Evolutionary conservation across 2,329 filamentous ascomycete species (phyloP).

Genomic region (Fusarium veterinarium): DNA sequence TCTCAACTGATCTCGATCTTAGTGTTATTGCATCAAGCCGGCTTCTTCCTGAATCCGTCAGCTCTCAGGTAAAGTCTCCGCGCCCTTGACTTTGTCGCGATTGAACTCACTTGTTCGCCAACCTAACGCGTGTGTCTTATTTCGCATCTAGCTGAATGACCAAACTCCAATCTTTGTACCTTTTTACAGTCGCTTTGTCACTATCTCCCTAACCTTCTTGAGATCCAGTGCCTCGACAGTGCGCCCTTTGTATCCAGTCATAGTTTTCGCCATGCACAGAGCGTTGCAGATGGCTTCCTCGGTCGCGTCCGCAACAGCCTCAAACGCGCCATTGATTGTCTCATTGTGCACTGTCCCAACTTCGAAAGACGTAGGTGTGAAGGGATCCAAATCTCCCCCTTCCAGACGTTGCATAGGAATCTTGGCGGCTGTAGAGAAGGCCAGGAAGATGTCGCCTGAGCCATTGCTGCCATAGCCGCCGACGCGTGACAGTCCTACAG

Average conservation of each 20-base stretch:
- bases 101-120: too few relatives aligned
- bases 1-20: accelerated
- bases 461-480: constrained; percentile 71
- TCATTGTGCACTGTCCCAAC: constrained; percentile 61
- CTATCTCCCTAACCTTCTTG: constrained; percentile 58
- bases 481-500: constrained; percentile 69
- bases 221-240: constrained; percentile 63
- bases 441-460: constrained; percentile 75
- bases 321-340: constrained; percentile 70
- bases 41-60: neutral
- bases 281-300: constrained; percentile 76
- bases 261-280: constrained; percentile 69
- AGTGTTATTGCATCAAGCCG: accelerated
- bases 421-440: constrained; percentile 71
- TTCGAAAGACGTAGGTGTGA: constrained; percentile 45
- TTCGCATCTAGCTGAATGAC: neutral
- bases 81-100: accelerated
- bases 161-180: accelerated
- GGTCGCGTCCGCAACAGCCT: constrained; percentile 70
- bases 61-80: neutral
- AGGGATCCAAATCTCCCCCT: constrained; percentile 52
- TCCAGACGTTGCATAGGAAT: constrained; percentile 52
- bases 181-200: constrained; percentile 47
- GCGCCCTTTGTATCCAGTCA: constrained; percentile 63
- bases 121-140: too few relatives aligned